phyloP scores from a whole-genome alignment of 805 yeast genomes.

The Allodekkera sacchari region DNA sequence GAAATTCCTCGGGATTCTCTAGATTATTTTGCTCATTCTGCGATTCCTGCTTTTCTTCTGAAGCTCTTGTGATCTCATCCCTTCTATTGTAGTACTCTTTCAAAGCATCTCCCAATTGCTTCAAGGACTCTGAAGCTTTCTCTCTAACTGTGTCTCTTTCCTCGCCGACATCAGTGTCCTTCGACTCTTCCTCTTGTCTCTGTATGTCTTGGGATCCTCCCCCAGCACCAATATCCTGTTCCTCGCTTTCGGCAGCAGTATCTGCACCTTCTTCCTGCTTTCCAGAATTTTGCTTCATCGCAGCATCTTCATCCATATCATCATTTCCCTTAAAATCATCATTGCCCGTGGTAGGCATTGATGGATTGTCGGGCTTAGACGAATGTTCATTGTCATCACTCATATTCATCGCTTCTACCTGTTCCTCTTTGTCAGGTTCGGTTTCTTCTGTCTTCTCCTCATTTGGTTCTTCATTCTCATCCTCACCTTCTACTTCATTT shows the following conservation, averaged over 20 bases:
- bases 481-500: constrained; percentile 19
- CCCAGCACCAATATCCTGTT: constrained; percentile 60
- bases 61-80: constrained; percentile 74
- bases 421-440: constrained; percentile 20
- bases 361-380: no score
- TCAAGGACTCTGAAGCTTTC: constrained; percentile 66
- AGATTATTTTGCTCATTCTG: constrained; percentile 46
- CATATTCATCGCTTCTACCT: constrained; percentile 23
- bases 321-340: constrained; percentile 26
- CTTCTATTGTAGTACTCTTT: constrained; percentile 88
- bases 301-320: constrained; percentile 25
- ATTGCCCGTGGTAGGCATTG: constrained; percentile 22
- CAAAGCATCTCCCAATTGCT: constrained; percentile 84
- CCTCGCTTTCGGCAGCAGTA: constrained; percentile 29
- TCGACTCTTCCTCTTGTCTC: constrained; percentile 29
- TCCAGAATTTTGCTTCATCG: constrained; percentile 26
- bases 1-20: constrained; percentile 77
- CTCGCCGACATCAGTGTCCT: constrained; percentile 28
- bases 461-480: constrained; percentile 14
- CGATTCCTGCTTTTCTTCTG: constrained; percentile 38
- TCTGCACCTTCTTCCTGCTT: constrained; percentile 30
- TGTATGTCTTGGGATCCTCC: constrained; percentile 36
- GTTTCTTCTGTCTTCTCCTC: constrained; percentile 15
- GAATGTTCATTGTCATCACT: constrained; percentile 27
- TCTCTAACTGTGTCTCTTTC: constrained; percentile 54